phyloP scores from a whole-genome alignment of 192 early-diverging fungal genomes.

The Dispira parvispora region DNA sequence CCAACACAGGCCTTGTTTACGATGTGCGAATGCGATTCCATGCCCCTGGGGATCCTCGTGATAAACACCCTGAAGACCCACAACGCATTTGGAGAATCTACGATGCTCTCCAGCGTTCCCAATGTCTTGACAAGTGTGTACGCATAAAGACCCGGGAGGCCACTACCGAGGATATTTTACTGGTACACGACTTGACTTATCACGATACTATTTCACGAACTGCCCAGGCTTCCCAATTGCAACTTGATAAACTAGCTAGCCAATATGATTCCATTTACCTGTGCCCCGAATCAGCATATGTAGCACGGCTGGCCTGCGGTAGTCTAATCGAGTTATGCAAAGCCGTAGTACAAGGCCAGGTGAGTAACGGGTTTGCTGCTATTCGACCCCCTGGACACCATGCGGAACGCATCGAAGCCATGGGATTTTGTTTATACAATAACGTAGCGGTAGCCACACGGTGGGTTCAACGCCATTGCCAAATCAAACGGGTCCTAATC shows the following conservation, averaged over 20 bases:
- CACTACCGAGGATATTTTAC: slow-evolving; percentile 21
- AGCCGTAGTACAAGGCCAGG: slow-evolving; percentile 40
- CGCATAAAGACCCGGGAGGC: slow-evolving; percentile 27
- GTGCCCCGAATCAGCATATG: slow-evolving; percentile 39
- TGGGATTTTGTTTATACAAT: slow-evolving; percentile 82
- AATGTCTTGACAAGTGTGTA: slow-evolving; percentile 27
- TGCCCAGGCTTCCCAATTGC: slow-evolving; percentile 26
- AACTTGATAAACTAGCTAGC: slow-evolving; percentile 24
- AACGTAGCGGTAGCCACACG: slow-evolving; percentile 75
- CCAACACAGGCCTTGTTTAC: slow-evolving; percentile 33
- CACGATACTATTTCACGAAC: neutral
- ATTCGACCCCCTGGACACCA: slow-evolving; percentile 92
- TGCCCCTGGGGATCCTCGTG: slow-evolving; percentile 32
- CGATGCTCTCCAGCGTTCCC: slow-evolving; percentile 27
- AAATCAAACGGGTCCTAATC: slow-evolving; percentile 48
- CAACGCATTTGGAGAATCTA: slow-evolving; percentile 51
- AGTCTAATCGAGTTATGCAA: slow-evolving; percentile 54
- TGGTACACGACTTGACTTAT: neutral
- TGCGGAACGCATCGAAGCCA: slow-evolving; percentile 52
- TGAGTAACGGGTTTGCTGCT: slow-evolving; percentile 70
- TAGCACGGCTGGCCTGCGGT: slow-evolving; percentile 55
- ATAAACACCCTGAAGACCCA: slow-evolving; percentile 61
- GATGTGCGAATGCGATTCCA: slow-evolving; percentile 50
- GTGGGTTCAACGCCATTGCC: slow-evolving; percentile 30
- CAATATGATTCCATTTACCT: slow-evolving; percentile 53